Conservation (phyloP, 2,329 filamentous ascomycete species). For the Periconia macrospinosa region DNA sequence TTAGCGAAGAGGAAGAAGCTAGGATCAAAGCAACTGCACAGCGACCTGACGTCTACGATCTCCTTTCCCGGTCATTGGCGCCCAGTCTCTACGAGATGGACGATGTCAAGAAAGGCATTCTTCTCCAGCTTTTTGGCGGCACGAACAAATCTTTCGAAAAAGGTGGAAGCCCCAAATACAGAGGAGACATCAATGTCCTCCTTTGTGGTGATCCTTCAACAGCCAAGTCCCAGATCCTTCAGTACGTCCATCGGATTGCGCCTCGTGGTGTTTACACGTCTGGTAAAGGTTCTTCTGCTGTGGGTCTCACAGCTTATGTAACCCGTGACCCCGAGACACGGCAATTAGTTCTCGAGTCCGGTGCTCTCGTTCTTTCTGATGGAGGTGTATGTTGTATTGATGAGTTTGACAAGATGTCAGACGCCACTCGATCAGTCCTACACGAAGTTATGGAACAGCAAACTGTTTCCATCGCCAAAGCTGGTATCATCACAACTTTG, state of each 20-base stretch:
- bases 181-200: slow-evolving; percentile 95
- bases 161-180: slow-evolving; percentile 90
- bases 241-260: slow-evolving; percentile 97
- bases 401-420: slow-evolving; percentile 80
- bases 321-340: slow-evolving; percentile 74
- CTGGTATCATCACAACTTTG: slow-evolving; percentile 80
- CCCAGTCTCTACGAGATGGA: slow-evolving; percentile 98
- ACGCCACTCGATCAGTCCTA: slow-evolving; percentile 71
- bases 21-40: slow-evolving; percentile 82
- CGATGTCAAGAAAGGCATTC: slow-evolving; percentile 97
- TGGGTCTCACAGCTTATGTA: slow-evolving; percentile 76
- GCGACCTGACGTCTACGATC: slow-evolving; percentile 87
- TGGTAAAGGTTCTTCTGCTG: slow-evolving; percentile 74
- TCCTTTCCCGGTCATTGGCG: slow-evolving; percentile 85
- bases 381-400: slow-evolving; percentile 79
- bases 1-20: slow-evolving; percentile 82
- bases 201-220: slow-evolving; percentile 97
- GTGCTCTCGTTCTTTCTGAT: slow-evolving; percentile 72
- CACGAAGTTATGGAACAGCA: slow-evolving; percentile 84
- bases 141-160: slow-evolving; percentile 98
- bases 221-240: slow-evolving; percentile 89
- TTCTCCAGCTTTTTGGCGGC: slow-evolving; percentile 93
- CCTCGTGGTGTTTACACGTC: slow-evolving; percentile 81
- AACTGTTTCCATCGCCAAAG: slow-evolving; percentile 77
- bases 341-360: slow-evolving; percentile 74